phyloP scores from a whole-genome alignment of 2,329 filamentous ascomycete genomes.

The Monilinia fructicola region DNA sequence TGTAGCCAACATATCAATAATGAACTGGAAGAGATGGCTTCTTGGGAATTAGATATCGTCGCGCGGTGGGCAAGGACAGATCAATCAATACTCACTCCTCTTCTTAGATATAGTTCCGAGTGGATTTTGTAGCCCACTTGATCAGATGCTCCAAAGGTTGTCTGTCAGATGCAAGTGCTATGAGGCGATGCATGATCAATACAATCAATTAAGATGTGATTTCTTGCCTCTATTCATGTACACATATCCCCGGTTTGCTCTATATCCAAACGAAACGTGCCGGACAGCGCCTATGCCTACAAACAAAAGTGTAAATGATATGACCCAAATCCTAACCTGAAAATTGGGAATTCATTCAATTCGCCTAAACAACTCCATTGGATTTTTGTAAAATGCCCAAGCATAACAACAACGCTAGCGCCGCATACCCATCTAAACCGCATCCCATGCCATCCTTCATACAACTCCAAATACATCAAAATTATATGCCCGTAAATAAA shows the following conservation, averaged over 20 bases:
- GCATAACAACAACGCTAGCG: conserved; percentile 1
- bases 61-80: no score
- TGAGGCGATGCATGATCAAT: no score
- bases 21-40: no score
- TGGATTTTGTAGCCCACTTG: no score
- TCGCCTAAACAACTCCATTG: background rate
- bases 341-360: background rate
- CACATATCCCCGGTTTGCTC: background rate
- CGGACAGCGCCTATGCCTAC: background rate
- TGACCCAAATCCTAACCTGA: background rate
- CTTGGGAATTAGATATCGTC: no score
- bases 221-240: background rate
- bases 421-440: background rate
- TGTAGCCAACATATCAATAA: no score
- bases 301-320: background rate
- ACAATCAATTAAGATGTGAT: background rate
- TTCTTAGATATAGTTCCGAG: no score
- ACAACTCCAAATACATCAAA: conserved; percentile 5
- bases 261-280: background rate
- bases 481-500: conserved; percentile 1
- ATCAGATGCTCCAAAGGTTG: no score
- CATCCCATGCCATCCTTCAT: background rate
- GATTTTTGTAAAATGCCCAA: background rate
- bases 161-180: no score
- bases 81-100: no score